phyloP scores from a whole-genome alignment of 148 eudicot genomes.

The Persicaria maculosa region DNA sequence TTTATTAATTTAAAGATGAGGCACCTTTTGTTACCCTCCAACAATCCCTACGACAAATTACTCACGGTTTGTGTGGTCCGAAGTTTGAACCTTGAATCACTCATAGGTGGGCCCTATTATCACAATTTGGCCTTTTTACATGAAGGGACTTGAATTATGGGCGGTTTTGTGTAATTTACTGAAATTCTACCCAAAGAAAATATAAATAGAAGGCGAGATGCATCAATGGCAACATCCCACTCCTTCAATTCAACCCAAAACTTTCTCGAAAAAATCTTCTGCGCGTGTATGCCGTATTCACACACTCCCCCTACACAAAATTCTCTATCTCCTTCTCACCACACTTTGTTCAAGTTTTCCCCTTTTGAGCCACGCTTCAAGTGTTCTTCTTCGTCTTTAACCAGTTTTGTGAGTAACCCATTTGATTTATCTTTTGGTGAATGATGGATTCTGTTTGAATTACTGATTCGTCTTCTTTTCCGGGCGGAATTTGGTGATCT shows the following conservation, averaged over 20 bases:
- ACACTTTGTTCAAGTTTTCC: background rate
- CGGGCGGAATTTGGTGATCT: too few relatives aligned
- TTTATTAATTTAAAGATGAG: too few relatives aligned
- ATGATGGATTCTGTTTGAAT: background rate
- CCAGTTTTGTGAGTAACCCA: background rate
- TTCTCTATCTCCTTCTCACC: background rate
- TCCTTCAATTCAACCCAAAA: background rate
- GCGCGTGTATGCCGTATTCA: too few relatives aligned
- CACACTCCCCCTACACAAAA: background rate
- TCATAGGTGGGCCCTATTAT: too few relatives aligned
- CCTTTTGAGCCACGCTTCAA: background rate
- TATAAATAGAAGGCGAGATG: constrained; percentile 6
- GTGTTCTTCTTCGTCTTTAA: background rate
- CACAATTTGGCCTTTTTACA: background rate
- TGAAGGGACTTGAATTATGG: too few relatives aligned
- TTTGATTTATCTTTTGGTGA: background rate
- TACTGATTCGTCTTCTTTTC: background rate
- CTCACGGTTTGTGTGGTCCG: too few relatives aligned
- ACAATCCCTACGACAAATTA: too few relatives aligned
- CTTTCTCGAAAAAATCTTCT: background rate
- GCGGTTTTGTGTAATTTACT: too few relatives aligned
- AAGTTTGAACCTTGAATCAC: too few relatives aligned
- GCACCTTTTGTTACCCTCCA: too few relatives aligned
- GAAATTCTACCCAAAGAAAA: background rate
- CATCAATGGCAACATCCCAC: background rate